Conservation (phyloP, 1,284 basidiomycete species). For the Microbotryum violaceum region DNA sequence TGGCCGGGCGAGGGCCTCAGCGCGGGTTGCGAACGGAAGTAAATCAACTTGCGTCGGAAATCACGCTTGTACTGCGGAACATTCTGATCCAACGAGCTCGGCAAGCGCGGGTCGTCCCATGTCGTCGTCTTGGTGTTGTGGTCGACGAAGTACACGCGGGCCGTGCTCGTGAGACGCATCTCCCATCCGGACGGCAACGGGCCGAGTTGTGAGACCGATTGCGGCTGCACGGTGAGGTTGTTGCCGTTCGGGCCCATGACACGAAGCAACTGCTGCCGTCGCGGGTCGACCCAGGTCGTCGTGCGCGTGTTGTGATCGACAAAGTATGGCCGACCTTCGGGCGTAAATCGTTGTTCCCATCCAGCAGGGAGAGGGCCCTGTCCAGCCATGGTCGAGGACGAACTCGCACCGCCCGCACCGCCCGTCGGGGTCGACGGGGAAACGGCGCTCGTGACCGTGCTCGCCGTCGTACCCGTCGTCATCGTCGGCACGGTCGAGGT, state of each 20-base stretch:
- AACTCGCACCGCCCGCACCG: conserved; percentile 37
- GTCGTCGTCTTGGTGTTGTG: conserved; percentile 76
- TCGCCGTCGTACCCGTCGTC: conserved; percentile 40
- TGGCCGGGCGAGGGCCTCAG: conserved; percentile 74
- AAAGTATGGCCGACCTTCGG: conserved; percentile 96
- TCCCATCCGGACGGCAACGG: conserved; percentile 96
- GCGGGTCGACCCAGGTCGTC: conserved; percentile 97
- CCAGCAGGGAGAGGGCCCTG: conserved; percentile 79
- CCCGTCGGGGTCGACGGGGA: conserved; percentile 36
- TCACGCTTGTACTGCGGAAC: conserved; percentile 99
- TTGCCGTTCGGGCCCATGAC: conserved; percentile 79
- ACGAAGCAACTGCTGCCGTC: conserved; percentile 72
- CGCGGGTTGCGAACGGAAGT: conserved; percentile 96
- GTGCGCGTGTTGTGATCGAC: conserved; percentile 77
- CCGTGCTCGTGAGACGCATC: conserved; percentile 88
- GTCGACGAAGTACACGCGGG: conserved; percentile 91
- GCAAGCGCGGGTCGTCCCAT: conserved; percentile 87
- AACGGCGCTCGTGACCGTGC: conserved; percentile 40
- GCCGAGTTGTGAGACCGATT: conserved; percentile 81
- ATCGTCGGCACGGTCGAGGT: conserved; percentile 13
- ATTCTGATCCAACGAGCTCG: conserved; percentile 75
- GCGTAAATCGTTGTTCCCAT: conserved; percentile 96
- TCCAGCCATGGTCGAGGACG: conserved; percentile 60
- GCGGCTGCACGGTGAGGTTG: conserved; percentile 65
- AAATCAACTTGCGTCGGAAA: conserved; percentile 95